Evolutionary conservation across 805 yeast species (phyloP).

Genomic region (Starmera quercuum): DNA sequence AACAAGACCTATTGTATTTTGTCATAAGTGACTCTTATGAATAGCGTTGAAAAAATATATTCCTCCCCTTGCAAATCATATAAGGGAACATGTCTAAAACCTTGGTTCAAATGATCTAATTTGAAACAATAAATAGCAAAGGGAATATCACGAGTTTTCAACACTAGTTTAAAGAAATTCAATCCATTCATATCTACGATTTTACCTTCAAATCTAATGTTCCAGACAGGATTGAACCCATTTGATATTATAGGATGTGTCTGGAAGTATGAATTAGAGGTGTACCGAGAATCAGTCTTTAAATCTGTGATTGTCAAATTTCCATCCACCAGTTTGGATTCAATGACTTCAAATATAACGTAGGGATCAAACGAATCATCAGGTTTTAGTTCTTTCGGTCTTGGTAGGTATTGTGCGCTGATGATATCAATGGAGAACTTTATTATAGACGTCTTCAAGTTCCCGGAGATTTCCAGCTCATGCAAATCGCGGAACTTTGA

Average conservation of each 20-base stretch:
- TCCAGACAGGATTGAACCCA: conserved; percentile 89
- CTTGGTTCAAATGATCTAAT: conserved; percentile 57
- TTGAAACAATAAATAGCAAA: conserved; percentile 59
- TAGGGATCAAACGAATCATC: conserved; percentile 50
- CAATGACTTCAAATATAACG: conserved; percentile 53
- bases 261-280: conserved; percentile 1
- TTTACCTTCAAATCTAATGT: conserved; percentile 38
- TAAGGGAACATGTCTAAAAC: conserved; percentile 77
- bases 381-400: conserved; percentile 43
- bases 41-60: conserved; percentile 49
- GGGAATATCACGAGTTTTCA: conserved; percentile 33
- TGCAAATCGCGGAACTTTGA: conserved; percentile 15
- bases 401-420: conserved; percentile 83
- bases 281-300: conserved; percentile 1
- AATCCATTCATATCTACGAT: conserved; percentile 34
- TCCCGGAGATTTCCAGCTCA: conserved; percentile 4
- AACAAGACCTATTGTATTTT: too few species aligned
- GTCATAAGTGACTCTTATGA: conserved; percentile 26
- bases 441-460: conserved; percentile 6
- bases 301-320: conserved; percentile 7
- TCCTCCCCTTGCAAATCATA: conserved; percentile 79
- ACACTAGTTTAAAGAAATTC: conserved; percentile 47
- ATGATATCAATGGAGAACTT: conserved; percentile 39
- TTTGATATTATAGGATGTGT: conserved; percentile 43
- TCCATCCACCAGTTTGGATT: conserved; percentile 24